Base-by-base conservation (phyloP, 768 basidiomycete genomes). In the Russula olivacea region DNA sequence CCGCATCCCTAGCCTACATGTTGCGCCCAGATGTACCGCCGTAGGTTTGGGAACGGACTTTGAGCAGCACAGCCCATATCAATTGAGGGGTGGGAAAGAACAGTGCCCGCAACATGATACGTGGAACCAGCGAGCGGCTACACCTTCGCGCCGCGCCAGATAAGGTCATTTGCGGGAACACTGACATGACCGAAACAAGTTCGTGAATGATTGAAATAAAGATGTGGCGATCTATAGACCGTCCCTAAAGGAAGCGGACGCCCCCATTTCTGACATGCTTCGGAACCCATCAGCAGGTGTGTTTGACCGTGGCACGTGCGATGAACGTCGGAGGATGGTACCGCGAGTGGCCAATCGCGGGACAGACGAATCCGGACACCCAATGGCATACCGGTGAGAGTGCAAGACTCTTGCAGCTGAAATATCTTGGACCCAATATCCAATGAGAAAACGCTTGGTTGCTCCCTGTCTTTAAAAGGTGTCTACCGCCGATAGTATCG, bases 11-110 rank as follows among this genome's bases (percentile, higher is more conserved):
- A 43, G 41, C 56, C 47, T 41, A 14, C 32, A 0, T 19, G n/a
- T 23, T 45, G 25, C 50, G 40, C 43, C 38, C 47, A 23, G 40
- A 23, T 40, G 21, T 4, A 43, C 19, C 0, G 28, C 23, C 55
- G 50, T 32, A 41, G 2, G 30, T 57, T 34, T n/a, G 36, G 41
- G 25, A 25, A 47, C 61, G 56, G 54, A 54, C 57, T 54, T 58
- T 58, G 41, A 28, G 25, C 34, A 59, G 48, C 19, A 38, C 19
- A 17, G n/a, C 4, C 8, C 17, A 34, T 30, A 49, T 47, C 53
- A 41, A 25, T 32, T 54, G 45, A 40, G 32, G 21, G n/a, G 36
- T 47, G 41, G 41, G 43, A 38, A 30, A 7, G 21, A n/a, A n/a
- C 38, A 63, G 43, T 12, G 1, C 1, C n/a, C 19, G 23, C 41